Evolutionary conservation across 176 grass and related monocot species (phyloP), one percentile per base, ranked within the genome.

Genomic region (Oryza glaberrima): DNA sequence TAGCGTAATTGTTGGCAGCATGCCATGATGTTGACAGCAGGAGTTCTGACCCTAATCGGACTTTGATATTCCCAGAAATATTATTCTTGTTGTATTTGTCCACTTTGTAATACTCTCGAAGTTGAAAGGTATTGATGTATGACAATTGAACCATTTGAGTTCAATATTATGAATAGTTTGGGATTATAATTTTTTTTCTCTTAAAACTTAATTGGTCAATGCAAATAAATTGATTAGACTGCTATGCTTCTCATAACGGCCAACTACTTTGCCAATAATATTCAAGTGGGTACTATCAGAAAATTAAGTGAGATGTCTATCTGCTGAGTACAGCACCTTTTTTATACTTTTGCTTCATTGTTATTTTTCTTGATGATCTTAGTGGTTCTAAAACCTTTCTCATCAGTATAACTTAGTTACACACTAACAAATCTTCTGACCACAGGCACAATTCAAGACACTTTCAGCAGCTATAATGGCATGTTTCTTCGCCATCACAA

Each of bases 401-500:
- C 70, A 64, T 32, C 47, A 51, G 9, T 36, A 56, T 11, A 6
- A 66, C 72, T 47, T 78, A 38, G 67, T 80, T 54, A 66, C 54
- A 82, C 73, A 9, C 32, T 71, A 17, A 36, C 35, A 73, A 72
- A 12, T 32, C 13, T 38, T 56, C 23, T 56, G 28, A 58, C 17
- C 44, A 45, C 89, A 98, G 94, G 96, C 93, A 54, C 91, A 89
- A 41, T 90, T 98, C 54, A 95, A 86, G 45, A 90, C 84, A 30
- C 58, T 89, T 41, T 88, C 82, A 11, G 85, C 89, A 20, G 26
- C 40, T 51, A 26, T 90, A 13, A 95, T 98, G 96, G 91, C 91
- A 5, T 86, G 89, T 2, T 95, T 98, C 85, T 98, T 95, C 83
- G 88, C 90, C 52, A 81, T 95, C 26, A 98, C 96, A 40, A 98